Evolutionary conservation across 257 asterid species (phyloP), one percentile per base, ranked within the genome.

Genomic region (Nicotiana benthamiana): DNA sequence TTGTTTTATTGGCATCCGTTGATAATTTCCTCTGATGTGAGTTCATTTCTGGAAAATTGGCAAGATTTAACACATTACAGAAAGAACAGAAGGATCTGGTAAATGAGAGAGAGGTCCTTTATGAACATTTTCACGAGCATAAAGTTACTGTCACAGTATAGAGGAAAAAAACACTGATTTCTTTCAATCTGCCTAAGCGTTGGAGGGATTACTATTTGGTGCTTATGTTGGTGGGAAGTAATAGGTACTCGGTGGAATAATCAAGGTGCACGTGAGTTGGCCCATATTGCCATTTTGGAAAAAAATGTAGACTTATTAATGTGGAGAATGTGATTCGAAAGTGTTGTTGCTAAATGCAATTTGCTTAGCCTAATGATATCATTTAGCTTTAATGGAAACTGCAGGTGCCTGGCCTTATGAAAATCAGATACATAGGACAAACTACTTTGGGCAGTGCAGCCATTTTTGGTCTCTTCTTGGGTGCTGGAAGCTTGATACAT

Each of bases 401-500:
- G 85, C 94, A 93, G 97, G 92, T 92, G 82, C 98, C 98, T 4
- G 97, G 96, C 32, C 85, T 92, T 27, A 79, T 92, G 51, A 93
- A 93, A 88, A 93, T 93, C 67, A 88, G 98, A 36, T 84, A 93
- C 63, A 93, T 91, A 79, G 98, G 98, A 51, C 96, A 92, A 83
- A 92, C 96, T 0, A 92, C 98, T 0, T 68, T 92, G 4, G 96
- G 97, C 66, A 91, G 98, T 84, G 98, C 98, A 70, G 97, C 97
- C 7, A 82, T 93, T 8, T 93, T 91, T 82, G 97, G 97, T 63
- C 97, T 93, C 77, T 91, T 93, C 88, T 84, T 91, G 81, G 95
- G 97, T n/a, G 97, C 97, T 62, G 97, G 97, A 87, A 91, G 97
- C 87, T 91, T 93, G 85, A 93, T 93, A 85, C 96, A 93, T 67